Evolutionary conservation across 768 basidiomycete genomes (phyloP), one percentile per base, ranked within the genome.

Genomic region (Coprinopsis strossmayeri): DNA sequence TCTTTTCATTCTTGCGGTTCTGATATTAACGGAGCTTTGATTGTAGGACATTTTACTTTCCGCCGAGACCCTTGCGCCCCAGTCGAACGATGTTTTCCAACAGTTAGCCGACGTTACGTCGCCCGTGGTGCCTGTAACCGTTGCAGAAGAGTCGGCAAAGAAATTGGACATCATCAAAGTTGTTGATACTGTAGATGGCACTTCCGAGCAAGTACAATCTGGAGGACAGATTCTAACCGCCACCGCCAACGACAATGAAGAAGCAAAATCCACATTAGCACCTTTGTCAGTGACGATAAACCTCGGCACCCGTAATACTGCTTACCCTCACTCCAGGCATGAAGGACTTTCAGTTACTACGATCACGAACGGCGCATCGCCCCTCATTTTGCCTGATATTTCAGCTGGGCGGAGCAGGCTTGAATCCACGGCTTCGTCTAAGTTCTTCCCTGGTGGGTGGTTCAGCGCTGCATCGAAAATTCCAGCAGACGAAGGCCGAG

Each of bases 371-470:
- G 17, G 24, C 5, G 17, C 34, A 9, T 35, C 39, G 13, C 38
- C 52, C 39, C 24, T 20, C 27, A 28, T 52, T 21, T 46, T 38
- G 4, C 51, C 54, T 46, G 40, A 18, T 46, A 41, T 3, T 17
- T 42, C 18, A 46, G 38, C 60, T 17, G 44, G 58, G 48, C 74
- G 76, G 40, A 63, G 64, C 12, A 64, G 76, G 42, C 65, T 72
- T n/a, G 75, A 76, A 56, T 78, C 78, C 9, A 73, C 75, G 0
- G 65, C 76, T 2, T 79, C 79, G 10, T 78, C 76, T 11, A 67
- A 73, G 40, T 72, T 74, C 63, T 76, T 79, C 70, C 77, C 77
- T 7, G 79, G 79, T 27, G 75, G 72, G 1, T 79, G 78, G 78
- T 71, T 71, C 51, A 67, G 68, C 9, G 54, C 62, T 18, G 57